A percentile compares a stretch with the other conserved stretches of the same genome.
phyloP scores from a whole-genome alignment of 208 protist species.

The Herpetomonas tarakana region DNA sequence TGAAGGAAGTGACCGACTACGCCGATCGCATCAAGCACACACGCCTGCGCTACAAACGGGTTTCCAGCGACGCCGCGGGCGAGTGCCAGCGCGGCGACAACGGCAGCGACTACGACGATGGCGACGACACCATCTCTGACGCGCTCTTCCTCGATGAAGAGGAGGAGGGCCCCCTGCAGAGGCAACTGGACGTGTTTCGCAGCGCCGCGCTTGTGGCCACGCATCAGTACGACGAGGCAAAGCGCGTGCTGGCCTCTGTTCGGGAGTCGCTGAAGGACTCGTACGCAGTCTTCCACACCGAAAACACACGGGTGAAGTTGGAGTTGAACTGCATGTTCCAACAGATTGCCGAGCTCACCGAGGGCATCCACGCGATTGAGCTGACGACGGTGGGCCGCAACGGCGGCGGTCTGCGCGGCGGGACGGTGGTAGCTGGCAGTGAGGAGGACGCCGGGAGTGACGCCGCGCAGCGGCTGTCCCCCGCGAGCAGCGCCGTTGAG shows the following conservation, averaged over 20 bases:
- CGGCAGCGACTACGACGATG: not conserved
- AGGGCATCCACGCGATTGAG: constrained; percentile 78
- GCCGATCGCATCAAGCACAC: not conserved
- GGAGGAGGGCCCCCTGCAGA: constrained; percentile 23
- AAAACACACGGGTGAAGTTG: constrained; percentile 64
- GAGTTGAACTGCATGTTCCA: constrained; percentile 79
- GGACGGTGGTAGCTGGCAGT: no score
- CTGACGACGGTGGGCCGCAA: constrained; percentile 14
- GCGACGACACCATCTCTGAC: not conserved
- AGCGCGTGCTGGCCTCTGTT: constrained; percentile 36
- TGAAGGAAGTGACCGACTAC: constrained; percentile 37
- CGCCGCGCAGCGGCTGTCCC: constrained; percentile 1
- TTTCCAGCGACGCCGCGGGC: not conserved
- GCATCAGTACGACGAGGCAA: constrained; percentile 62
- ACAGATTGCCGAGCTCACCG: constrained; percentile 81
- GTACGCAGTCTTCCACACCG: constrained; percentile 73
- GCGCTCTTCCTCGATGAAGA: no score
- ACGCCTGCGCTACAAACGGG: not conserved
- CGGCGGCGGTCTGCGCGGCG: not conserved
- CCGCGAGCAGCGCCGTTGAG: constrained; percentile 13
- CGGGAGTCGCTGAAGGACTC: constrained; percentile 50
- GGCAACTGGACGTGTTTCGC: constrained; percentile 57
- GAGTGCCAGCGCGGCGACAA: not conserved
- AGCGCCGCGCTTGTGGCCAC: constrained; percentile 48
- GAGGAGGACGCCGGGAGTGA: constrained; percentile 7